Evolutionary conservation across 371 early-diverging fungal genomes (phyloP).

Genomic region (Mortierella sp.): DNA sequence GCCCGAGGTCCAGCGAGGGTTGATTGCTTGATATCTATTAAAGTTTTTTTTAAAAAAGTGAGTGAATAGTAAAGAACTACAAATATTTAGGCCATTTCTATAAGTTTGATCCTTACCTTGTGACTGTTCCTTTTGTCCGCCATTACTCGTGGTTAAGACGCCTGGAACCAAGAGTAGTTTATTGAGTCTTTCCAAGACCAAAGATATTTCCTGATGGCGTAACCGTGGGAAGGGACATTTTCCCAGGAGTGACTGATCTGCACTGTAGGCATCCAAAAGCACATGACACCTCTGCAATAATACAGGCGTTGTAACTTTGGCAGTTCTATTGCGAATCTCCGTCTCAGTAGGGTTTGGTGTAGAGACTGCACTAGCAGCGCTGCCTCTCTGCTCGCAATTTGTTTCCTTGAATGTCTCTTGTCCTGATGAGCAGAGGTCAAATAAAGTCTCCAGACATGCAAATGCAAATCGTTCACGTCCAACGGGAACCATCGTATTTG

Average conservation of each 20-base stretch:
- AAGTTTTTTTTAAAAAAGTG: background rate
- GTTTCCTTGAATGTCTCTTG: background rate
- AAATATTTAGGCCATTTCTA: too few relatives aligned
- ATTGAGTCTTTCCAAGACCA: conserved; percentile 74
- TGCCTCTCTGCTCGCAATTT: background rate
- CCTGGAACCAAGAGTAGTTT: conserved; percentile 70
- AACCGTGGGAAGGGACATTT: conserved; percentile 87
- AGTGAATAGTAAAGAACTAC: background rate
- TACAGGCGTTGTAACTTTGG: conserved; percentile 74
- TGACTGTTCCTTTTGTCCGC: background rate
- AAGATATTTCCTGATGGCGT: conserved; percentile 80
- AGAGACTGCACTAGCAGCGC: background rate
- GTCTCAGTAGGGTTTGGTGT: conserved; percentile 7
- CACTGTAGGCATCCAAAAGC: conserved; percentile 76
- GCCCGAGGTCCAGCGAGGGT: conserved; percentile 74
- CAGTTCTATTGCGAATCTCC: conserved; percentile 67
- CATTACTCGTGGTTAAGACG: conserved; percentile 40
- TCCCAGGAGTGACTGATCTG: conserved; percentile 82
- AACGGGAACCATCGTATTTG: conserved; percentile 73
- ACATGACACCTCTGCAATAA: conserved; percentile 78
- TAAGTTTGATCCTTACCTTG: background rate
- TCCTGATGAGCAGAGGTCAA: conserved; percentile 69
- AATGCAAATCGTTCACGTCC: conserved; percentile 82
- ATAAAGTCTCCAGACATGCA: conserved; percentile 73
- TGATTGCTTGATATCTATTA: conserved; percentile 54